Base-by-base conservation (phyloP, 192 early-diverging fungal species). In the Umbelopsis sp. region DNA sequence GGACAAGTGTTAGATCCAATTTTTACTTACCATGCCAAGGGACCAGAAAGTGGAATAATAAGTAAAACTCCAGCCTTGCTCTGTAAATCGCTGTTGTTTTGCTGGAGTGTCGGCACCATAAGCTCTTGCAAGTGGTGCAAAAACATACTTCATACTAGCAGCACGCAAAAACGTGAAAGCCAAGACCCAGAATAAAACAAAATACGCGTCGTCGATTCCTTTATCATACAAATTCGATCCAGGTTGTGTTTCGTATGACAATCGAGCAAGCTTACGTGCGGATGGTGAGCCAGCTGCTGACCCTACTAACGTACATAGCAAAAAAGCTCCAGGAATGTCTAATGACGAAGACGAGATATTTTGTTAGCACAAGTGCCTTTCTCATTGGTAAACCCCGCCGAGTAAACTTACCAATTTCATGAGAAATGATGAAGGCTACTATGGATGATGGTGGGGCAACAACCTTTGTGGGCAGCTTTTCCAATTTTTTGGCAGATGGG, bases 21-120 rank as follows among this genome's bases (percentile, higher is more conserved):
- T 16, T 2, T 5, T 20, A 66, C 77, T 70, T 81, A 88, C 86
- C 84, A 92, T 80, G 44, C 92, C 92, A 20, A 82, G 71, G 20
- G 85, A 62, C 81, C 87, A 87, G 20, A 90, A 92, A 14, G 86
- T 36, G 17, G 81, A 66, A 73, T 90, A 92, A 81, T 89, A 92
- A 6, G 89, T 69, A 11, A 87, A 80, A 34, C 84, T 82, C 81
- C 90, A 94, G 10, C 89, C 87, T 59, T 94, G 91, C 73, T 94
- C 92, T 54, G 87, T 85, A 45, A 94, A 87, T 56, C 91, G 87
- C 71, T 70, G 81, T 66, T 72, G 72, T 34, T 80, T 82, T 45
- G 24, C 54, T 16, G 73, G 53, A 21, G 72, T 71, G 45, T 73
- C 74, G 36, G 86, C 80, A 11, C 84, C 78, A 24, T 72, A 47